Conservation (phyloP, 371 early-diverging fungal species). For the Fennellomyces sp. region DNA sequence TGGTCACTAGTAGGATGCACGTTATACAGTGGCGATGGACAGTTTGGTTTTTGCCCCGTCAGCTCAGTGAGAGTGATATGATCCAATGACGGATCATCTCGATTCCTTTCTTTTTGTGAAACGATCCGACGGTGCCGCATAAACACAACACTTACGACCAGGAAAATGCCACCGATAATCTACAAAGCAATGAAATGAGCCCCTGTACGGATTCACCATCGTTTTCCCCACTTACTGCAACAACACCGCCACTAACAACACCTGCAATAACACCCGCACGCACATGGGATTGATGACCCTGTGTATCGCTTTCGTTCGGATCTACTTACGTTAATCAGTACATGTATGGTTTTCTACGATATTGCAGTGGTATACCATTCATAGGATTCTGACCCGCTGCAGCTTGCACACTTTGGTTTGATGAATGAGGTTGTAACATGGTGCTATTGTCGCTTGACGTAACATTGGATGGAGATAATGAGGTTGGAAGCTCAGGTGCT, state of each 20-base stretch:
- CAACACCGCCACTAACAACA: constrained; percentile 37
- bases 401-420: too few species aligned
- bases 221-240: constrained; percentile 23
- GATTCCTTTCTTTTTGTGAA: constrained; percentile 20
- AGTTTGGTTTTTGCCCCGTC: not conserved
- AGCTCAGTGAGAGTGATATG: too few species aligned
- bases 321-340: too few species aligned
- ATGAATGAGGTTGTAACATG: not conserved
- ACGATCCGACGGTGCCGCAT: constrained; percentile 19
- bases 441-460: not conserved
- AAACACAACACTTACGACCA: constrained; percentile 22
- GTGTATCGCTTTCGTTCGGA: too few species aligned
- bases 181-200: constrained; percentile 5
- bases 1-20: too few species aligned
- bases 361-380: too few species aligned
- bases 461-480: too few species aligned
- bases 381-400: too few species aligned
- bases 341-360: too few species aligned
- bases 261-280: constrained; percentile 42
- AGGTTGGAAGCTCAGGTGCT: too few species aligned
- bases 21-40: too few species aligned
- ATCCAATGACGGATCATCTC: constrained; percentile 20
- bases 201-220: not conserved
- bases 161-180: constrained; percentile 29
- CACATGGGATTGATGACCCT: too few species aligned